Percentiles rank a stretch among this genome's conserved stretches.
Evolutionary conservation across 208 protist species (phyloP).

Genomic region (Wallacemonas sp.): DNA sequence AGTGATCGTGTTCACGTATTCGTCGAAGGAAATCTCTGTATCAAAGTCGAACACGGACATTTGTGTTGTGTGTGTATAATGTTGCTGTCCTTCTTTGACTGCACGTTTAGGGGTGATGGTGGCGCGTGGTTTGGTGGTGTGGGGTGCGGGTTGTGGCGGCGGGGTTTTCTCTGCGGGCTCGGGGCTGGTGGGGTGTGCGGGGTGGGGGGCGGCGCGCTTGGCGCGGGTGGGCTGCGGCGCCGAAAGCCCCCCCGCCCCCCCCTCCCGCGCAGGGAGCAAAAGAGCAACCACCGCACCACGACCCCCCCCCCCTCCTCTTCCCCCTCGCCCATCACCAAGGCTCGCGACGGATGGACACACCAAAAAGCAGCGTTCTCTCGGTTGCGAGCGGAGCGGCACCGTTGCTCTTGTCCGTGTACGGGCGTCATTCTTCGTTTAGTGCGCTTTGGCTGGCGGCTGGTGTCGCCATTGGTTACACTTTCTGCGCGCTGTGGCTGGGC

Average conservation of each 20-base stretch:
- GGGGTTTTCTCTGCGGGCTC: background rate
- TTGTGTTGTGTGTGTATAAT: background rate
- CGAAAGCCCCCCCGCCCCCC: too few species aligned
- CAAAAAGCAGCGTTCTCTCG: too few species aligned
- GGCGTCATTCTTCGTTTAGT: background rate
- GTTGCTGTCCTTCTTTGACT: too few species aligned
- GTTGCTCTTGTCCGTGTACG: background rate
- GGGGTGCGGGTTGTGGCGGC: background rate
- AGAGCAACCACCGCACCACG: too few species aligned
- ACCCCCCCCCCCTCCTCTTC: too few species aligned
- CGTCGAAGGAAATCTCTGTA: conserved; percentile 39
- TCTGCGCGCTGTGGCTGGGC: background rate
- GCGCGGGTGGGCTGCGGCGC: too few species aligned
- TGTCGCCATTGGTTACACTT: background rate
- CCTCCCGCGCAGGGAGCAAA: too few species aligned
- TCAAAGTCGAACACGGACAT: conserved; percentile 58
- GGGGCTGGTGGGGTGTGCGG: too few species aligned
- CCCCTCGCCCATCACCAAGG: too few species aligned
- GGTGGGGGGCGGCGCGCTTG: background rate
- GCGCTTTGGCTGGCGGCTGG: background rate
- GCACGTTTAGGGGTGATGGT: too few species aligned
- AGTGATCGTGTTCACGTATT: conserved; percentile 56
- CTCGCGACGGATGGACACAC: too few species aligned
- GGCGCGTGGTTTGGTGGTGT: background rate
- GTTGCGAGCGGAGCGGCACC: background rate